phyloP scores from a whole-genome alignment of 306 rosid species.

The Dryas drummondii region DNA sequence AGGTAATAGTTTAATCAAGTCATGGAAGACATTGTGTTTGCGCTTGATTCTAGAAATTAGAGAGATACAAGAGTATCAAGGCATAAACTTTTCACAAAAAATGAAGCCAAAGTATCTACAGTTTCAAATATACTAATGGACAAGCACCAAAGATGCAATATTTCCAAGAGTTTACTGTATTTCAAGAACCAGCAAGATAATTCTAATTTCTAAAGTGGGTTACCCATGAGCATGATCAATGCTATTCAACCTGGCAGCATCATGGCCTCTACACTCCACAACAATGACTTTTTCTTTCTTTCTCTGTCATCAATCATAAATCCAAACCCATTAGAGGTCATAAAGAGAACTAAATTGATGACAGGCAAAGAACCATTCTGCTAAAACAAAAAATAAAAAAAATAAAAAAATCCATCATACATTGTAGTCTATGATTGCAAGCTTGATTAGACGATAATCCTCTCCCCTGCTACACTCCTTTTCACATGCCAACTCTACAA shows the following conservation, averaged over 20 bases:
- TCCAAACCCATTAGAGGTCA: neutral
- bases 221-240: slow-evolving; percentile 93
- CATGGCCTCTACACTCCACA: slow-evolving; percentile 92
- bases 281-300: slow-evolving; percentile 64
- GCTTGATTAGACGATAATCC: slow-evolving; percentile 92
- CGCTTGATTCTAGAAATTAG: too few relatives aligned
- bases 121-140: neutral
- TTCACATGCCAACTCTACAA: slow-evolving; percentile 80
- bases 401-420: slow-evolving; percentile 33
- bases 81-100: neutral
- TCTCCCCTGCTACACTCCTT: slow-evolving; percentile 98
- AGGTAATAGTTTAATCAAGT: neutral
- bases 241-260: slow-evolving; percentile 74
- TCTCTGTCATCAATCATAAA: slow-evolving; percentile 39
- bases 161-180: neutral
- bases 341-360: neutral
- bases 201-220: slow-evolving; percentile 20
- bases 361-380: neutral
- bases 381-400: slow-evolving; percentile 11
- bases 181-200: slow-evolving; percentile 15
- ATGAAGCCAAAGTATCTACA: neutral
- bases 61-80: too few relatives aligned
- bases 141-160: neutral
- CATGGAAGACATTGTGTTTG: neutral
- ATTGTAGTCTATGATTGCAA: slow-evolving; percentile 77